Conservation (phyloP, 176 grass and related monocot species). For the Oryza brachyantha region DNA sequence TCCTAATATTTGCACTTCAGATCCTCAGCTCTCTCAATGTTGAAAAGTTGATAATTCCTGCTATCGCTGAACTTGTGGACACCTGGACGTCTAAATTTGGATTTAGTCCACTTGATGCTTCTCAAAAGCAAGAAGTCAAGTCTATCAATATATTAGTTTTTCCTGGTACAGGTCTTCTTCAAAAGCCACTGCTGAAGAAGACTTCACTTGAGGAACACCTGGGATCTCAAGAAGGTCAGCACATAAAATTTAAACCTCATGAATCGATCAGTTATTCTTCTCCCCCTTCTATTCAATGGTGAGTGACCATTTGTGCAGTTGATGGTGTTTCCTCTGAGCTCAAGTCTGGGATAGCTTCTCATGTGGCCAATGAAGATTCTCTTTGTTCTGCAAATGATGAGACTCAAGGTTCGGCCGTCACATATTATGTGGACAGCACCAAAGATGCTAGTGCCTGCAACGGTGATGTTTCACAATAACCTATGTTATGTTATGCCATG, state of each 20-base stretch:
- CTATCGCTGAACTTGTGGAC: slow-evolving; percentile 80
- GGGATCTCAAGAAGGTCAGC: slow-evolving; percentile 48
- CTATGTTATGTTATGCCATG: slow-evolving; percentile 1
- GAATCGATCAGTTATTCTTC: neutral
- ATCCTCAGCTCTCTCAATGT: slow-evolving; percentile 82
- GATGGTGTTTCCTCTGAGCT: slow-evolving; percentile 17
- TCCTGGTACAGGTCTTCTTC: slow-evolving; percentile 88
- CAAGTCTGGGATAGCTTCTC: slow-evolving; percentile 15
- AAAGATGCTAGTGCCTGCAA: slow-evolving; percentile 29
- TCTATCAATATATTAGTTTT: slow-evolving; percentile 87
- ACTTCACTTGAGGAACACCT: slow-evolving; percentile 29
- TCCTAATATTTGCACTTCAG: slow-evolving; percentile 47
- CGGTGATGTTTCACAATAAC: slow-evolving; percentile 33
- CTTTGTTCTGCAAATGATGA: slow-evolving; percentile 17
- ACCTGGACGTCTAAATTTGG: slow-evolving; percentile 90
- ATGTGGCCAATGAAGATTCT: slow-evolving; percentile 23
- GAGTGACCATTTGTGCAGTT: slow-evolving; percentile 17
- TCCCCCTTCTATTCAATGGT: slow-evolving; percentile 2
- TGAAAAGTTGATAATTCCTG: slow-evolving; percentile 93
- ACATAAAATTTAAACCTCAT: slow-evolving; percentile 30
- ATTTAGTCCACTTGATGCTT: slow-evolving; percentile 71
- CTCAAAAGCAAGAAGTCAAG: slow-evolving; percentile 65
- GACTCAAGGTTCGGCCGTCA: slow-evolving; percentile 23
- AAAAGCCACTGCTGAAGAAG: slow-evolving; percentile 67
- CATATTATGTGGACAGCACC: neutral